Base-by-base conservation (phyloP, 257 asterid genomes). In the Ocimum tenuiflorum region DNA sequence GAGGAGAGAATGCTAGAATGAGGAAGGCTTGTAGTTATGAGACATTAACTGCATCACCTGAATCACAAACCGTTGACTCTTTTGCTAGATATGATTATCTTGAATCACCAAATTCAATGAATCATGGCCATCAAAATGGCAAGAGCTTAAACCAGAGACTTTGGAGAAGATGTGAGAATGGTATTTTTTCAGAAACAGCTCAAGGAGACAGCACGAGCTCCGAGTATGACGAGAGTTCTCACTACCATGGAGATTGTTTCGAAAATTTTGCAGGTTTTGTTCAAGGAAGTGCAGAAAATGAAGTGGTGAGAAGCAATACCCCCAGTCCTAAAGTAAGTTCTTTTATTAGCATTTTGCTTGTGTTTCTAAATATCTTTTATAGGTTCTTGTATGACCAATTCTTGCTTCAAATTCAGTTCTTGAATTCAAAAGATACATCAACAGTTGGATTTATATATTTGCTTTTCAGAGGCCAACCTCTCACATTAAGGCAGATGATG, bases 61-160 rank as follows among this genome's bases (percentile, higher is more conserved):
- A 94, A 79, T 90, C 99, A 23, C 92, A 80, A 62, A 81, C 94
- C 8, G 76, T 88, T 61, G 75, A 79, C 68, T 86, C 96, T 7
- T 81, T 82, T 81, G 69, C 59, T 47, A 83, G 84, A 15, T 75
- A 73, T 59, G 89, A 88, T 66, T 78, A 73, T 53, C 68, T 67
- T 39, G 94, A 80, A 61, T 89, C 99, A 22, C 97, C 99, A 5
- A 38, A 64, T 49, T 87, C 97, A 15, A 48, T 70, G 56, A 81
- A 83, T 70, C 85, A 78, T 71, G 78, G 63, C 62, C 67, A 76
- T 74, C 78, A 48, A 18, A 76, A 61, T 22, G 49, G 69, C 18
- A 84, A 81, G 78, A 82, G 90, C 75, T 94, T 85, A 73, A 94
- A 73, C 53, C 84, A 95, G 24, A 88, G 83, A 66, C 91, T 90